phyloP scores from a whole-genome alignment of 1,284 basidiomycete genomes.

The Tausonia pullulans region DNA sequence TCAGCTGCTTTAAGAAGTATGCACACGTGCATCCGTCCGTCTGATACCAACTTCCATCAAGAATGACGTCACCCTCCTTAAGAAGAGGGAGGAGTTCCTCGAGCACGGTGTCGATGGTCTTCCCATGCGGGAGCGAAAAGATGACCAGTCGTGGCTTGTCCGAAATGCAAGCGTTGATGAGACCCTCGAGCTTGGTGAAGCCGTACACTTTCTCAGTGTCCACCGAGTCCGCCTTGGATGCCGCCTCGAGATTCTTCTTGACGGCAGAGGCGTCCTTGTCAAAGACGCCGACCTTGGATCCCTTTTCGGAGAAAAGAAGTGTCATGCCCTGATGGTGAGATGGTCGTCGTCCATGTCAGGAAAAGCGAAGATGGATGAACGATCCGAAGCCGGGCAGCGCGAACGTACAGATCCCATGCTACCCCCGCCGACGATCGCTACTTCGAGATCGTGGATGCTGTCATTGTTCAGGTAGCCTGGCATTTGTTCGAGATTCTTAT shows the following conservation, averaged over 20 bases:
- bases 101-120: conserved; percentile 26
- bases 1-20: background rate
- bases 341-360: background rate
- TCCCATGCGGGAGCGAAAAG: conserved; percentile 28
- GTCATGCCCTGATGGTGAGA: conserved; percentile 11
- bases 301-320: conserved; percentile 20
- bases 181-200: conserved; percentile 12
- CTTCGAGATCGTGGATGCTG: conserved; percentile 21
- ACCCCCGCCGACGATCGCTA: conserved; percentile 24
- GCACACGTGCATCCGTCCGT: no score
- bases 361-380: background rate
- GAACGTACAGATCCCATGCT: conserved; percentile 23
- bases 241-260: conserved; percentile 19
- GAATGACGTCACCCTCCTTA: conserved; percentile 26
- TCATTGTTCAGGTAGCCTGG: conserved; percentile 18
- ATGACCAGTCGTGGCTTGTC: conserved; percentile 26
- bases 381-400: background rate
- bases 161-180: conserved; percentile 22
- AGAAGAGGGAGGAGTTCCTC: conserved; percentile 24
- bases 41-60: conserved; percentile 14
- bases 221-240: conserved; percentile 21
- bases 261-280: conserved; percentile 21
- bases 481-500: background rate
- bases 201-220: conserved; percentile 12
- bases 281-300: conserved; percentile 18